phyloP scores from a whole-genome alignment of 257 asterid species.

The Gentiana dahurica region DNA sequence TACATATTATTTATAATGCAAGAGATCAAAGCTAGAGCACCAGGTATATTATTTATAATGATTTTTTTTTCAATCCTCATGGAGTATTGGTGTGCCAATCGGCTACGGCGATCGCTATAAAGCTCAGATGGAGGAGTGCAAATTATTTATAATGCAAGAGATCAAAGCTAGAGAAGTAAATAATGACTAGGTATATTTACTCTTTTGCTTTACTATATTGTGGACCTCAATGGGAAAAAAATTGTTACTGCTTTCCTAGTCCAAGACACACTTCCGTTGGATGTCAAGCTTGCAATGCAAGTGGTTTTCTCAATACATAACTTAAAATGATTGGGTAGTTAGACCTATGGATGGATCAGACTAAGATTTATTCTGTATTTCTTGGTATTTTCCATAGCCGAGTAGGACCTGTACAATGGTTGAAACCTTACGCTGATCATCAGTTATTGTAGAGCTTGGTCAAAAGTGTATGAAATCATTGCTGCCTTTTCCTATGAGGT shows the following conservation, averaged over 20 bases:
- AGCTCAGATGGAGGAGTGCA: constrained; percentile 96
- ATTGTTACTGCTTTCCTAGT: neutral
- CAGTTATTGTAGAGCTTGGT: constrained; percentile 94
- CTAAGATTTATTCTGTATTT: too few relatives aligned
- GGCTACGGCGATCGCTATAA: constrained; percentile 92
- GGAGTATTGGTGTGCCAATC: constrained; percentile 95
- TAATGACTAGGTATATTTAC: constrained; percentile 56
- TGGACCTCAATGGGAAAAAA: neutral
- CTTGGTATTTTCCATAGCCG: constrained; percentile 48
- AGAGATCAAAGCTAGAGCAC: constrained; percentile 73
- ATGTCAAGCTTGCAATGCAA: neutral
- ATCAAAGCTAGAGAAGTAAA: constrained; percentile 61
- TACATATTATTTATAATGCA: constrained; percentile 84
- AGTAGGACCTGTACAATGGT: constrained; percentile 98
- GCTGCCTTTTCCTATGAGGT: constrained; percentile 94
- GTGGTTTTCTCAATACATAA: neutral
- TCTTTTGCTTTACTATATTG: neutral
- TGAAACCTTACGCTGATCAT: constrained; percentile 95
- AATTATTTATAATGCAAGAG: constrained; percentile 83
- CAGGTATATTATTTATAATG: too few relatives aligned
- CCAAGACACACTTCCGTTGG: neutral
- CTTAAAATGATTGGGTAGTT: neutral
- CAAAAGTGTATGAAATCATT: constrained; percentile 74
- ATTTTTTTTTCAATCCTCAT: constrained; percentile 96
- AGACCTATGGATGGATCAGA: too few relatives aligned